Conservation (phyloP, 345 rosid genomes). For the Litchi chinensis region DNA sequence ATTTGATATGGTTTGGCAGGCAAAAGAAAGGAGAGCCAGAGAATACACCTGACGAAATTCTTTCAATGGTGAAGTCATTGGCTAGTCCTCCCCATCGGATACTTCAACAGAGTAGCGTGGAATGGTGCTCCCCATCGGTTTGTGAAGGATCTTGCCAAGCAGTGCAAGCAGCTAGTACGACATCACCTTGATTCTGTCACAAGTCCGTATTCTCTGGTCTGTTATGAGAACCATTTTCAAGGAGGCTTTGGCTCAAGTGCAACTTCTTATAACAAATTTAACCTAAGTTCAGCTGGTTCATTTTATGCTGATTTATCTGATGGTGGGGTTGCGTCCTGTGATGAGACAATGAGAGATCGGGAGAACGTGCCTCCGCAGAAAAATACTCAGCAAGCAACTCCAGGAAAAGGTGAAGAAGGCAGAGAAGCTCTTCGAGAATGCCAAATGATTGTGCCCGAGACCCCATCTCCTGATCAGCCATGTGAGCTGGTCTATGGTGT, state of each 20-base stretch:
- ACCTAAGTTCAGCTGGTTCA: slow-evolving; percentile 60
- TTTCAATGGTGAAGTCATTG: slow-evolving; percentile 88
- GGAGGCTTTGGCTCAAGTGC: slow-evolving; percentile 57
- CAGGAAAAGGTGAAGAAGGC: slow-evolving; percentile 63
- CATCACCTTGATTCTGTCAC: slow-evolving; percentile 98
- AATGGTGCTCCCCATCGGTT: slow-evolving; percentile 90
- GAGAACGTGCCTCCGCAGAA: slow-evolving; percentile 86
- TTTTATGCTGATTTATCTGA: slow-evolving; percentile 79
- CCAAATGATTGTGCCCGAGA: slow-evolving; percentile 92
- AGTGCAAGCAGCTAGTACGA: slow-evolving; percentile 84
- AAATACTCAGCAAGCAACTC: slow-evolving; percentile 65
- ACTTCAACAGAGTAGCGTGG: slow-evolving; percentile 96
- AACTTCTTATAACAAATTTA: slow-evolving; percentile 41
- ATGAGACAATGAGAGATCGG: slow-evolving; percentile 63
- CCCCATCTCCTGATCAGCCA: slow-evolving; percentile 98
- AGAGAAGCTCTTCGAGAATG: slow-evolving; percentile 65
- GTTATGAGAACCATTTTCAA: slow-evolving; percentile 71
- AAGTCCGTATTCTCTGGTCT: slow-evolving; percentile 90
- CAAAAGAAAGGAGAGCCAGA: slow-evolving; percentile 99
- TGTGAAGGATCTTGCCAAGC: slow-evolving; percentile 79
- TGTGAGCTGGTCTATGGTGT: slow-evolving; percentile 52
- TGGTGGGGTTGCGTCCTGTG: slow-evolving; percentile 35
- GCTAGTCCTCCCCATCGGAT: slow-evolving; percentile 97
- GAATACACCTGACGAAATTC: slow-evolving; percentile 84
- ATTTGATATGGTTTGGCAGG: slow-evolving; percentile 41